phyloP scores from a whole-genome alignment of 495 filamentous ascomycete species.

The Aspergillus wentii region DNA sequence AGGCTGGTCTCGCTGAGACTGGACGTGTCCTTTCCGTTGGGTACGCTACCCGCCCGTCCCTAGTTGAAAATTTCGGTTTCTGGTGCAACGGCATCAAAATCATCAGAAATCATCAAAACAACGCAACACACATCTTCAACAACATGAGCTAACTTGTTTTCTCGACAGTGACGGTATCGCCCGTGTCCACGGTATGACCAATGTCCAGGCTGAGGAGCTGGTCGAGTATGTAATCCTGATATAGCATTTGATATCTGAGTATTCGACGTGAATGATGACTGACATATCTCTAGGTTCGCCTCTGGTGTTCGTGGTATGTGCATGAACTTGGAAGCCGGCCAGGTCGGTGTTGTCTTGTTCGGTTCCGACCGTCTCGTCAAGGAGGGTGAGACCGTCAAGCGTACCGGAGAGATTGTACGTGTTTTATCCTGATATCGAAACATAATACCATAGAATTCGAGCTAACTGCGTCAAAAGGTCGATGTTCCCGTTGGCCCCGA shows the following conservation, averaged over 20 bases:
- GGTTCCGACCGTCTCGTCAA: conserved; percentile 99
- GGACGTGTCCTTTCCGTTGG: conserved; percentile 98
- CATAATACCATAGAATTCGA: not conserved
- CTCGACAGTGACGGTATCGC: conserved; percentile 94
- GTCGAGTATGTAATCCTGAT: conserved; percentile 77
- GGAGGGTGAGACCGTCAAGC: conserved; percentile 99
- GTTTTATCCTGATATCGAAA: conserved; percentile 4
- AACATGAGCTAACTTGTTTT: conserved; percentile 14
- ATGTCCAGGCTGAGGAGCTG: conserved; percentile 99
- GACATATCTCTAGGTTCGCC: conserved; percentile 71
- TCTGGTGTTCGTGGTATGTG: conserved; percentile 99
- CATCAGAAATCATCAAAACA: conserved; percentile 13
- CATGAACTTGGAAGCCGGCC: conserved; percentile 99
- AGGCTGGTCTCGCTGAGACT: conserved; percentile 94
- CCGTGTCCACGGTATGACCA: conserved; percentile 99
- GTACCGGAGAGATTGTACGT: conserved; percentile 97
- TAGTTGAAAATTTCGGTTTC: conserved; percentile 32
- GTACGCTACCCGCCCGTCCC: conserved; percentile 57
- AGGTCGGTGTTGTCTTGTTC: conserved; percentile 99
- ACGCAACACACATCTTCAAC: not conserved
- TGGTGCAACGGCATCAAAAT: conserved; percentile 24
- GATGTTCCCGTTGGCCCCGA: conserved; percentile 92
- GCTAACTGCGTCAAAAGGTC: conserved; percentile 55
- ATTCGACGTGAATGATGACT: conserved; percentile 25
- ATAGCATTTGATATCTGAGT: conserved; percentile 9